These are phyloP conservation scores for Phyllosticta citribraziliensis DNA, from an alignment of 2,329 filamentous ascomycete species.

Conservation along the genomic window DNA sequence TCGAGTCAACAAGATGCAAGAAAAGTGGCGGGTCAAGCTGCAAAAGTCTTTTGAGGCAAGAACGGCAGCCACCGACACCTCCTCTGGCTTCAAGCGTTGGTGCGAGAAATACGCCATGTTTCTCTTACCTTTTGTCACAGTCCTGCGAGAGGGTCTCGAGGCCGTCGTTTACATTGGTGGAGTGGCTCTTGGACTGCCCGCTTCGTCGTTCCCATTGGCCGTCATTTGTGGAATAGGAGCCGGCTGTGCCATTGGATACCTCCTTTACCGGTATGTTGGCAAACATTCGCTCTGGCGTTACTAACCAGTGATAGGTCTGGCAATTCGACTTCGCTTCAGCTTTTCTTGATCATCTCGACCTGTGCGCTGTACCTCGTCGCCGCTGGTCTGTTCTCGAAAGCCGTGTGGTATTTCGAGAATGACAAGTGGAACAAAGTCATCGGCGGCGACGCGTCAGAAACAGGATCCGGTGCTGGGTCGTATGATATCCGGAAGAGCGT, in stretches of 20 bases:
- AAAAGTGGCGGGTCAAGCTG: conserved; percentile 81
- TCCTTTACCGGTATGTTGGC: conserved; percentile 57
- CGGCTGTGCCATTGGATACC: conserved; percentile 57
- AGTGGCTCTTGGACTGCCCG: conserved; percentile 66
- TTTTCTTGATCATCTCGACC: conserved; percentile 74
- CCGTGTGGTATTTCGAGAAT: conserved; percentile 64
- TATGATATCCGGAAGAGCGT: conserved; percentile 55
- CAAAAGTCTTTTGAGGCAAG: conserved; percentile 53
- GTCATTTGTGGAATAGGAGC: conserved; percentile 62
- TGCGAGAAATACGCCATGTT: conserved; percentile 83
- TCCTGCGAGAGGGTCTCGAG: conserved; percentile 75
- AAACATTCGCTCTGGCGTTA: background rate
- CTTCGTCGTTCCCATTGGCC: conserved; percentile 65
- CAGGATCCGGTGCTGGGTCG: conserved; percentile 59
- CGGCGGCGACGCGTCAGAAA: conserved; percentile 54
- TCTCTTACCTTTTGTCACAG: conserved; percentile 73
- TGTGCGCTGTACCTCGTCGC: conserved; percentile 78
- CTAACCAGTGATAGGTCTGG: conserved; percentile 38
- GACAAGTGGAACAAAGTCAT: conserved; percentile 58
- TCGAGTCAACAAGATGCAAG: conserved; percentile 71
- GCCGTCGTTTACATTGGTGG: conserved; percentile 79
- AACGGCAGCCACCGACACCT: conserved; percentile 21
- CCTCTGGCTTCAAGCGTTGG: conserved; percentile 48
- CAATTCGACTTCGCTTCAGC: conserved; percentile 53
- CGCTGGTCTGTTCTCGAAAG: conserved; percentile 68